Evolutionary conservation across 2,329 filamentous ascomycete species (phyloP), one percentile per base, ranked within the genome.

Genomic region (Penicillium sp.): DNA sequence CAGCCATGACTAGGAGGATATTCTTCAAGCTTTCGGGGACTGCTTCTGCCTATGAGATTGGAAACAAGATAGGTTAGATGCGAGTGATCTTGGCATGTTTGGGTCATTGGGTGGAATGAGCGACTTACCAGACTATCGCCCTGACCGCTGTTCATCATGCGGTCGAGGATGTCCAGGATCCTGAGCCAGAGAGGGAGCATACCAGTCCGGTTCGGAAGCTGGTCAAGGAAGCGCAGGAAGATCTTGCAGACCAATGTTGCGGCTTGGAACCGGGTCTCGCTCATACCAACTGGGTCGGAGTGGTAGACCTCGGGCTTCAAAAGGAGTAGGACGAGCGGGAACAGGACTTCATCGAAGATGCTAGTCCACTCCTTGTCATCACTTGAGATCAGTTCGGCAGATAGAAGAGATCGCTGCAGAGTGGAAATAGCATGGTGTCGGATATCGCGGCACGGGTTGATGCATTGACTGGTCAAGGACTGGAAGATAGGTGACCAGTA

Each of bases 401-500:
- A 94, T 1, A 97, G 82, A 1, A 99, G 81, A 2, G 90, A 88
- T 52, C 92, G 84, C 70, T 97, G 93, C 16, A 99, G 80, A 10
- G 87, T 90, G 8, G 88, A 86, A 64, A 97, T 90, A 1, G 94
- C 91, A 67, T 95, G 84, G 65, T 96, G 89, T 3, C 94, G 86
- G 56, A 99, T 90, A 65, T 97, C 92, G 52, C 93, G 88, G 68
- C 91, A 97, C 0, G 92, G 91, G 69, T 97, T 99, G 51, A 90
- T 90, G 74, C 92, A 97, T 75, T 99, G 94, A 5, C 85, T 86
- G 3, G 89, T 94, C 18, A 99, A 78, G 6, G 91, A 89, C 63
- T 91, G 86, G 74, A 99, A 94, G 27, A 99, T 91, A 2, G 93
- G 94, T 15, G 92, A 87, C 94, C 94, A 99, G 72, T 99, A 99